phyloP scores from a whole-genome alignment of 2,329 filamentous ascomycete species.

The Elsinoe australis region DNA sequence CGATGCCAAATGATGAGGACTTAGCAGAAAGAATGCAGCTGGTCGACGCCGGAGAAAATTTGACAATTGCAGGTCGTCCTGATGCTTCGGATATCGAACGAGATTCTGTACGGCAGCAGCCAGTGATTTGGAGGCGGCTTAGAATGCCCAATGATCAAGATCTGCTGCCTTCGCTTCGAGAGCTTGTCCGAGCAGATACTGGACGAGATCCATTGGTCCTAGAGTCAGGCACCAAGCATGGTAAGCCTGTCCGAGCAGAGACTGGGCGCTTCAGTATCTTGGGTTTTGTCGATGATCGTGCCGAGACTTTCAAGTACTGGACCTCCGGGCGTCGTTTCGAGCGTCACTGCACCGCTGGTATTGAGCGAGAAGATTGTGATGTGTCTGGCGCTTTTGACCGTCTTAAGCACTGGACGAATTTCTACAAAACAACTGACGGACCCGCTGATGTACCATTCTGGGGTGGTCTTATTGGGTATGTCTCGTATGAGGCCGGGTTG shows the following conservation, averaged over 20 bases:
- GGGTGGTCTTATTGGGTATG: slow-evolving; percentile 76
- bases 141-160: not conserved
- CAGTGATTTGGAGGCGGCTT: slow-evolving; percentile 15
- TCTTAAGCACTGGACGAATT: not conserved
- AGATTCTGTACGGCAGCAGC: no score
- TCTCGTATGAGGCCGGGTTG: slow-evolving; percentile 77
- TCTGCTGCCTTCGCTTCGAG: not conserved
- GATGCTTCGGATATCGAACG: no score
- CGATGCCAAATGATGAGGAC: not conserved
- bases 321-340: slow-evolving; percentile 4
- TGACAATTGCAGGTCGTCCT: no score
- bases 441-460: slow-evolving; percentile 53
- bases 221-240: slow-evolving; percentile 41
- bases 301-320: slow-evolving; percentile 29
- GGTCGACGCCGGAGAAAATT: no score
- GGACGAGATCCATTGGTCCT: slow-evolving; percentile 34
- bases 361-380: not conserved
- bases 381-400: slow-evolving; percentile 1
- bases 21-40: no score
- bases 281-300: slow-evolving; percentile 54
- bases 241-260: slow-evolving; percentile 36
- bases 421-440: slow-evolving; percentile 27
- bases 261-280: slow-evolving; percentile 67
- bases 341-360: not conserved
- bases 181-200: not conserved